phyloP scores from a whole-genome alignment of 768 basidiomycete species.

The Panaeolus cyanescens region DNA sequence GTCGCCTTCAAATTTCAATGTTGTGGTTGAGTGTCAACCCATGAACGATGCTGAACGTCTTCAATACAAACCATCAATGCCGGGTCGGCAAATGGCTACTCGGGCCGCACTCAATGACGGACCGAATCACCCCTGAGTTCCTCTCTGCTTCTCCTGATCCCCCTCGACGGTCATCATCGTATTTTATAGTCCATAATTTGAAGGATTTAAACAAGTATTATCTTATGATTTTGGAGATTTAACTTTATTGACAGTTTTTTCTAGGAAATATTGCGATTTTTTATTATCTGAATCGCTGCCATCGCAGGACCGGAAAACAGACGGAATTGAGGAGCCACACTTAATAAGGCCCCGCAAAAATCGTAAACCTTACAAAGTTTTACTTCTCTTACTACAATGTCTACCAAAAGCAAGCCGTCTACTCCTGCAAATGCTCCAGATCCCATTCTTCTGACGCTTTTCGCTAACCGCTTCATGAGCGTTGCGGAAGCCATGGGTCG shows the following conservation, averaged over 20 bases:
- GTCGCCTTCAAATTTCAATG: background rate
- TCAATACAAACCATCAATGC: background rate
- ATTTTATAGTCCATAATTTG: background rate
- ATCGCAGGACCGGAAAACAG: constrained; percentile 14
- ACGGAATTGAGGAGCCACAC: constrained; percentile 10
- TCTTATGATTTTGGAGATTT: background rate
- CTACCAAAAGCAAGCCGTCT: constrained; percentile 5
- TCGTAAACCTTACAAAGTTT: background rate
- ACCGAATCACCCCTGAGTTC: background rate
- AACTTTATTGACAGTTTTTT: background rate
- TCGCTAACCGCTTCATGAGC: constrained; percentile 97
- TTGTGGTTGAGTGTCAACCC: background rate
- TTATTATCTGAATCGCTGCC: background rate
- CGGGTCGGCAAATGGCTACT: background rate
- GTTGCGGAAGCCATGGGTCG: constrained; percentile 96
- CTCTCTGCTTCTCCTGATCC: background rate
- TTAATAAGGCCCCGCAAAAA: background rate
- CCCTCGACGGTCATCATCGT: background rate
- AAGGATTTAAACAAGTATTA: background rate
- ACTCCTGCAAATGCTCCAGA: constrained; percentile 57
- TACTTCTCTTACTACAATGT: constrained; percentile 12
- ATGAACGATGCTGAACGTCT: background rate
- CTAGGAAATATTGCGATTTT: background rate
- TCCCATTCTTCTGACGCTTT: constrained; percentile 86
- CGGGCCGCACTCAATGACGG: background rate